A percentile compares a stretch with the other conserved stretches of the same genome.
Evolutionary conservation across 148 eudicot genomes (phyloP).

Genomic region (Salicornia ramosissima): DNA sequence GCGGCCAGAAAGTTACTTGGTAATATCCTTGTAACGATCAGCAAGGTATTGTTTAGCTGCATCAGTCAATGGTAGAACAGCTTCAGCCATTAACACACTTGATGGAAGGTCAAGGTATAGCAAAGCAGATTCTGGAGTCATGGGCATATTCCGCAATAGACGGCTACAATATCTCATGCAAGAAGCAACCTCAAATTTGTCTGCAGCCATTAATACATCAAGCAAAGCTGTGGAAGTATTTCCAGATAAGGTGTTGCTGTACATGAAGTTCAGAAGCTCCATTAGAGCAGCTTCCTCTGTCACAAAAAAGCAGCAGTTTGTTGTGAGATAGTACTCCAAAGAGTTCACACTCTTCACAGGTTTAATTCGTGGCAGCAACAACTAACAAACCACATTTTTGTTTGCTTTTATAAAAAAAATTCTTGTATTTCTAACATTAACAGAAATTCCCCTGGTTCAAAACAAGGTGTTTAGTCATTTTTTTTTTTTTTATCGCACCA

Average conservation of each 20-base stretch:
- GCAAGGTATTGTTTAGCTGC: slow-evolving; percentile 77
- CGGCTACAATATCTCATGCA: slow-evolving; percentile 77
- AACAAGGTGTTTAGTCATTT: no score
- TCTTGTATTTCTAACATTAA: neutral
- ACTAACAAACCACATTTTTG: neutral
- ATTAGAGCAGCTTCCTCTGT: slow-evolving; percentile 82
- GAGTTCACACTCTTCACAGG: no score
- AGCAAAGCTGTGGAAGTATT: slow-evolving; percentile 58
- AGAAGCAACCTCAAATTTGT: slow-evolving; percentile 85
- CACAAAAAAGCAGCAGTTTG: slow-evolving; percentile 13
- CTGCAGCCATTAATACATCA: slow-evolving; percentile 84
- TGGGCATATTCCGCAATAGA: slow-evolving; percentile 51
- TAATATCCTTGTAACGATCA: slow-evolving; percentile 60
- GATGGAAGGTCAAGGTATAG: slow-evolving; percentile 77
- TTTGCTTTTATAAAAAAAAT: neutral
- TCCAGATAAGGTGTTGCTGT: slow-evolving; percentile 54
- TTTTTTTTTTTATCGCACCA: no score
- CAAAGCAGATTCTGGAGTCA: slow-evolving; percentile 77
- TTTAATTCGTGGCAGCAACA: neutral
- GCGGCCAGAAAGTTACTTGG: slow-evolving; percentile 41
- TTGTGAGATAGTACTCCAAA: neutral
- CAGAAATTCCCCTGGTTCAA: no score
- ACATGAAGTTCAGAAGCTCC: slow-evolving; percentile 82
- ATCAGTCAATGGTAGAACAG: slow-evolving; percentile 82
- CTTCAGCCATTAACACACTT: slow-evolving; percentile 79